Base-by-base conservation (phyloP, 495 filamentous ascomycete species). In the Pyrenula massariospora region DNA sequence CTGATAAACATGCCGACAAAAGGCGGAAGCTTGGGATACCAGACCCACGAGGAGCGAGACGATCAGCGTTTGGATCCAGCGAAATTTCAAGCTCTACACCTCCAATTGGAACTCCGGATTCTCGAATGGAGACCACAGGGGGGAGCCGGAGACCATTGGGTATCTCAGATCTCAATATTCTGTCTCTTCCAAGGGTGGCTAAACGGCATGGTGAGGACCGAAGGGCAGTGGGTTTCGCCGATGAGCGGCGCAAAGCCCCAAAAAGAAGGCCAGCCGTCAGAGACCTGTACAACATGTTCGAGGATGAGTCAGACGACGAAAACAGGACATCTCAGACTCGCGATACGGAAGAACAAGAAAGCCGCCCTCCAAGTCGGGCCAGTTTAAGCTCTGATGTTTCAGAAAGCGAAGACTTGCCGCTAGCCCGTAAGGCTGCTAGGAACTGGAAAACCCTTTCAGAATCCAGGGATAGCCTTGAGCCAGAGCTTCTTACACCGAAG, bases 341-440 rank as follows among this genome's bases (percentile, higher is more conserved):
- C 52, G 88, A 93, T 61, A 89, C 84, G 0, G 88, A 92, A 63
- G 89, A 93, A 56, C 81, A 82, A 52, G 90, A 92, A 51, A 94
- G 89, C 56, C 76, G 88, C 19, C 85, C 89, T 15, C 72, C 83
- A 12, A 95, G 90, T 65, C 85, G 86, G 11, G 82, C 88, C 75
- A 87, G 84, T 61, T 81, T 83, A 24, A 81, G 77, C 36, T 80
- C 84, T 25, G 84, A 85, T 22, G 76, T 68, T 1, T 82, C 77
- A 20, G 86, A 89, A 59, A 77, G 76, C 59, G 72, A 76, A 42
- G 82, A 89, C 24, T 85, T 21, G 10, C 50, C 22, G 22, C 50
- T 52, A 52, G 8, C 8, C 8, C n/a, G 22, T 21, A 24, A 20
- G 10, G 22, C 50, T 8, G 22, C n/a, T 21, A 8, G 8, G 50